Percentiles rank a stretch among this genome's conserved stretches.
phyloP scores from a whole-genome alignment of 2,329 filamentous ascomycete genomes.

The Xylariomycetidae sp. region DNA sequence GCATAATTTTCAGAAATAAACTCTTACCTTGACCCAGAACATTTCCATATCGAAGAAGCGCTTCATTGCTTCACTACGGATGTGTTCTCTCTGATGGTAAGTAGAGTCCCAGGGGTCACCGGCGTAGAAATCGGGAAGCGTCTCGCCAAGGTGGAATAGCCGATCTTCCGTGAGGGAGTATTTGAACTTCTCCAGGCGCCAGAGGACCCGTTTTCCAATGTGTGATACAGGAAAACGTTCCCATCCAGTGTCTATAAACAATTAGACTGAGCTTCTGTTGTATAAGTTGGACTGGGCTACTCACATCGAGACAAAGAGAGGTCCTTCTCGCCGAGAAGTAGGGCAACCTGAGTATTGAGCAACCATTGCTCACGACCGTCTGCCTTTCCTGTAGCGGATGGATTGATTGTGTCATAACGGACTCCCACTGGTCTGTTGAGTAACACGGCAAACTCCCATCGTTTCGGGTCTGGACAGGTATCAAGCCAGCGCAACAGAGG shows the following conservation, averaged over 20 bases:
- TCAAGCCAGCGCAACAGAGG: constrained; percentile 59
- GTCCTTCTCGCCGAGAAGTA: constrained; percentile 62
- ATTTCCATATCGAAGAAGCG: constrained; percentile 55
- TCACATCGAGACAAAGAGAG: constrained; percentile 55
- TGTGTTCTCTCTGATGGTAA: constrained; percentile 38
- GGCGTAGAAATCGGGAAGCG: constrained; percentile 49
- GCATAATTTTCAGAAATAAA: too few relatives aligned
- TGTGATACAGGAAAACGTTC: constrained; percentile 47
- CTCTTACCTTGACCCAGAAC: constrained; percentile 63
- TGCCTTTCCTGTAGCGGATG: constrained; percentile 45
- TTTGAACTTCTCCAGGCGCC: constrained; percentile 52
- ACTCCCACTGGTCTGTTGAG: constrained; percentile 57
- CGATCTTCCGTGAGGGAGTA: constrained; percentile 50
- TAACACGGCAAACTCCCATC: constrained; percentile 43
- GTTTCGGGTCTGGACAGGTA: constrained; percentile 45
- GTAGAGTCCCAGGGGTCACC: constrained; percentile 39
- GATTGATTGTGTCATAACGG: constrained; percentile 59
- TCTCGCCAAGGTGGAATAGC: constrained; percentile 48
- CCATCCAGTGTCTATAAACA: constrained; percentile 51
- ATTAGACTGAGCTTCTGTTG: constrained; percentile 3
- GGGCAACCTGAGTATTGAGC: constrained; percentile 59
- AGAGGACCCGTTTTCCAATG: constrained; percentile 55
- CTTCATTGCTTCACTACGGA: constrained; percentile 46
- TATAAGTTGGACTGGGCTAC: constrained; percentile 21
- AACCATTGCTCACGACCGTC: constrained; percentile 63